A percentile compares a stretch with the other conserved stretches of the same genome.
phyloP scores from a whole-genome alignment of 257 asterid species.

The Mitragyna speciosa region DNA sequence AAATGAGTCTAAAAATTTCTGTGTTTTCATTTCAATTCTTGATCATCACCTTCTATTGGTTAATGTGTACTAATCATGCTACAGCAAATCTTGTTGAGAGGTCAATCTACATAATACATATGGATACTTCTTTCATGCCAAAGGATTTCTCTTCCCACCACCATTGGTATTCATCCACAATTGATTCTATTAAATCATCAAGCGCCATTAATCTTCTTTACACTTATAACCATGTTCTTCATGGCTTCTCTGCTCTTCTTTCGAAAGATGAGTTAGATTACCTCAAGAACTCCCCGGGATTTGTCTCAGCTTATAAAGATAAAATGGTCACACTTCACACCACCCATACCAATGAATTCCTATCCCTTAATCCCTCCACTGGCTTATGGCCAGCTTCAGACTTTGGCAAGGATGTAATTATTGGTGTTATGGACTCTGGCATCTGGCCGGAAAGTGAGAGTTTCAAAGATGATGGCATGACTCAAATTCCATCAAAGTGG shows the following conservation, averaged over 20 bases:
- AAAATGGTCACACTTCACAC: conserved; percentile 18
- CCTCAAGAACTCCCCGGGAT: conserved; percentile 13
- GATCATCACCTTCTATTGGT: not conserved
- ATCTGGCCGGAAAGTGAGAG: not conserved
- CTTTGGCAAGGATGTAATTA: conserved; percentile 23
- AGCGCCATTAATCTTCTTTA: not conserved
- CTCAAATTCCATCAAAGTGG: conserved; percentile 24
- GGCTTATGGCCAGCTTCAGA: conserved; percentile 24
- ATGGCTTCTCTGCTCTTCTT: conserved; percentile 26
- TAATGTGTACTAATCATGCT: not conserved
- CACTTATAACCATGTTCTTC: conserved; percentile 15
- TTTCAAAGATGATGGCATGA: conserved; percentile 19
- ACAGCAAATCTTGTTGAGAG: conserved; percentile 5
- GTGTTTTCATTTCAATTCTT: not conserved
- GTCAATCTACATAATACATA: conserved; percentile 26
- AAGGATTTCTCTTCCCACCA: conserved; percentile 21
- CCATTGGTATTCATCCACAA: conserved; percentile 20
- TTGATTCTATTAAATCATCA: not conserved
- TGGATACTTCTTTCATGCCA: conserved; percentile 29
- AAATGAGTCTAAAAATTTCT: not conserved
- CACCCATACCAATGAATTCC: conserved; percentile 26
- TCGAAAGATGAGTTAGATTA: conserved; percentile 12
- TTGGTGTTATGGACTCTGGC: conserved; percentile 23
- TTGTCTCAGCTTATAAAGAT: conserved; percentile 24
- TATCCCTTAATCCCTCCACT: conserved; percentile 21